These are phyloP conservation scores for Phytophthora tubulina DNA, from an alignment of 352 stramenopile species.

Conservation along the genomic window DNA sequence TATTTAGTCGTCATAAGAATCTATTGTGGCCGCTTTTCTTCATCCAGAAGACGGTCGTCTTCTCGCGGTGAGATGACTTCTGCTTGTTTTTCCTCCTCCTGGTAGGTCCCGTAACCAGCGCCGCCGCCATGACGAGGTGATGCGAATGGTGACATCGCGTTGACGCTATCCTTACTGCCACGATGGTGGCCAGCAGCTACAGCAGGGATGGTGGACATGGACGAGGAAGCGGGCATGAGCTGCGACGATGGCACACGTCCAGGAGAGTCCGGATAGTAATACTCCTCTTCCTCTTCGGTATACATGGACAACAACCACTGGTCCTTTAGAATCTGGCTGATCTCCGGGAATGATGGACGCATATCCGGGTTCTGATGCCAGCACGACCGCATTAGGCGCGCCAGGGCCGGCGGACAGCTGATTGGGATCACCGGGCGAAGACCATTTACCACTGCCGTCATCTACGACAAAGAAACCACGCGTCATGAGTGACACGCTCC, in stretches of 20 bases:
- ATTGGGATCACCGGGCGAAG: slow-evolving; percentile 87
- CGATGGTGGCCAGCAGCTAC: slow-evolving; percentile 31
- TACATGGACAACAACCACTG: slow-evolving; percentile 71
- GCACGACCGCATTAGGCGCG: slow-evolving; percentile 84
- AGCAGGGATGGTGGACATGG: slow-evolving; percentile 43
- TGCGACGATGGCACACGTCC: slow-evolving; percentile 27
- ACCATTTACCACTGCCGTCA: slow-evolving; percentile 89
- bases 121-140: slow-evolving; percentile 30
- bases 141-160: slow-evolving; percentile 41
- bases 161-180: slow-evolving; percentile 50
- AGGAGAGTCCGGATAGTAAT: slow-evolving; percentile 50
- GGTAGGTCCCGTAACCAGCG: slow-evolving; percentile 39
- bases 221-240: slow-evolving; percentile 51
- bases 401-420: slow-evolving; percentile 77
- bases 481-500: slow-evolving; percentile 7
- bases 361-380: slow-evolving; percentile 82
- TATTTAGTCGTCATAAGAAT: slow-evolving; percentile 56
- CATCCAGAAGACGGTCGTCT: slow-evolving; percentile 48
- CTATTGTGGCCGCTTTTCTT: slow-evolving; percentile 59
- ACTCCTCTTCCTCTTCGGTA: slow-evolving; percentile 60
- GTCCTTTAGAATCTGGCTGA: slow-evolving; percentile 82
- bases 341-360: slow-evolving; percentile 82
- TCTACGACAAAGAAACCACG: slow-evolving; percentile 44
- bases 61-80: slow-evolving; percentile 32
- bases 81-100: slow-evolving; percentile 28